phyloP scores from a whole-genome alignment of 1,139 yeast species.

The Pneumocystis sp. region DNA sequence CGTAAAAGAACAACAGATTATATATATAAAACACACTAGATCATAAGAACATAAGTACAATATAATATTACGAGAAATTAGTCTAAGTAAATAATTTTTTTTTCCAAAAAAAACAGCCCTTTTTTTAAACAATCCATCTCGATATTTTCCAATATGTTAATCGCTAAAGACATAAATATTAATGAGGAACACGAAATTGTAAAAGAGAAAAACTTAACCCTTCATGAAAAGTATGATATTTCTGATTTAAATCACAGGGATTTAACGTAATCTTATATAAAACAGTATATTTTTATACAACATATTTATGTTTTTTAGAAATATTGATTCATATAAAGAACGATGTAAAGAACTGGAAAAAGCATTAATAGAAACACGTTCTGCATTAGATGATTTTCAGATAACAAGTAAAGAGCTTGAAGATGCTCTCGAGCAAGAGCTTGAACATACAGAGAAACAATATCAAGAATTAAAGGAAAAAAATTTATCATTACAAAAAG shows the following conservation, averaged over 20 bases:
- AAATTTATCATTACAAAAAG: constrained; percentile 17
- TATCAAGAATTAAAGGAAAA: constrained; percentile 19
- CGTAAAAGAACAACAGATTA: too few species aligned
- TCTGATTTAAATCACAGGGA: neutral
- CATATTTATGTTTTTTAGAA: neutral
- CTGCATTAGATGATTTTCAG: constrained; percentile 18
- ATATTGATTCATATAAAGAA: neutral
- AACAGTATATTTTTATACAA: neutral
- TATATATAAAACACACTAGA: too few species aligned
- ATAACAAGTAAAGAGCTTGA: constrained; percentile 20
- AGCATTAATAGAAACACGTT: constrained; percentile 26
- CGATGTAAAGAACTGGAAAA: constrained; percentile 20
- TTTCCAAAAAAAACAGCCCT: neutral
- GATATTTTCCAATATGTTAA: neutral
- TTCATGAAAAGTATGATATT: neutral
- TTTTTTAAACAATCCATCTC: neutral
- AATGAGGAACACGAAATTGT: neutral
- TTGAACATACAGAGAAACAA: constrained; percentile 23
- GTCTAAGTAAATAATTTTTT: too few species aligned
- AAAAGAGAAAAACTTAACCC: neutral
- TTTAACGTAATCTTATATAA: neutral
- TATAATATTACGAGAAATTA: too few species aligned
- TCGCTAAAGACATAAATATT: neutral
- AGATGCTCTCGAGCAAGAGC: constrained; percentile 24
- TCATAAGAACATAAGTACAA: too few species aligned